Conservation (phyloP, 2,329 filamentous ascomycete genomes). For the Penicillium sp. region DNA sequence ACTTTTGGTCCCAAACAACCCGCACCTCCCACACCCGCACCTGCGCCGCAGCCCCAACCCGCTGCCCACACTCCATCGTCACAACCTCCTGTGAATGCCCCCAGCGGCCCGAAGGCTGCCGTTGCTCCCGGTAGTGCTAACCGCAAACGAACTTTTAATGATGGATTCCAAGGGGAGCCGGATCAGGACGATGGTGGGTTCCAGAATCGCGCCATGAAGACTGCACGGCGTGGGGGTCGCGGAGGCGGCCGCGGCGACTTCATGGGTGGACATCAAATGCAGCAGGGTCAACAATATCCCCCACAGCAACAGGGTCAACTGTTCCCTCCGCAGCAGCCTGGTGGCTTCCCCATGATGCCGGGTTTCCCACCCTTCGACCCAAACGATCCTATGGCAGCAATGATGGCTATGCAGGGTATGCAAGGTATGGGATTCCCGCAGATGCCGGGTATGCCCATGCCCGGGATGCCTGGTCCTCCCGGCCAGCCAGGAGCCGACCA, state of each 20-base stretch:
- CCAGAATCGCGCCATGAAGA: conserved; percentile 50
- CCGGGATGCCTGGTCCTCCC: conserved; percentile 31
- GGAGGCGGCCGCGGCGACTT: conserved; percentile 46
- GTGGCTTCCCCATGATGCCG: conserved; percentile 39
- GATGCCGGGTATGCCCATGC: conserved; percentile 48
- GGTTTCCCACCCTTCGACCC: conserved; percentile 54
- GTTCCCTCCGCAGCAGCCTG: conserved; percentile 27
- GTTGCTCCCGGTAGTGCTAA: conserved; percentile 29
- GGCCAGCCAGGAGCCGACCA: conserved; percentile 29
- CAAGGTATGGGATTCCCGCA: conserved; percentile 52
- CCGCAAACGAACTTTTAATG: conserved; percentile 54
- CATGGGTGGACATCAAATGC: conserved; percentile 30
- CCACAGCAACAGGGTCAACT: conserved; percentile 23
- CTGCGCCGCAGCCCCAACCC: conserved; percentile 22
- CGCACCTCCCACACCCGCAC: conserved; percentile 19
- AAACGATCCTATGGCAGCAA: conserved; percentile 54
- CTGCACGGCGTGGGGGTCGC: conserved; percentile 36
- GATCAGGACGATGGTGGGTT: conserved; percentile 42
- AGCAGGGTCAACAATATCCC: conserved; percentile 28
- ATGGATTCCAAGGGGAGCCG: conserved; percentile 47
- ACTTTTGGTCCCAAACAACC: conserved; percentile 49
- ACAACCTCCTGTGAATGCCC: conserved; percentile 23
- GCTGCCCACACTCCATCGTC: conserved; percentile 18
- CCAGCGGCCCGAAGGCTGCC: conserved; percentile 22
- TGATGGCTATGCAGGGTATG: conserved; percentile 54